Evolutionary conservation across 768 basidiomycete species (phyloP).

Genomic region (Mycena metata): DNA sequence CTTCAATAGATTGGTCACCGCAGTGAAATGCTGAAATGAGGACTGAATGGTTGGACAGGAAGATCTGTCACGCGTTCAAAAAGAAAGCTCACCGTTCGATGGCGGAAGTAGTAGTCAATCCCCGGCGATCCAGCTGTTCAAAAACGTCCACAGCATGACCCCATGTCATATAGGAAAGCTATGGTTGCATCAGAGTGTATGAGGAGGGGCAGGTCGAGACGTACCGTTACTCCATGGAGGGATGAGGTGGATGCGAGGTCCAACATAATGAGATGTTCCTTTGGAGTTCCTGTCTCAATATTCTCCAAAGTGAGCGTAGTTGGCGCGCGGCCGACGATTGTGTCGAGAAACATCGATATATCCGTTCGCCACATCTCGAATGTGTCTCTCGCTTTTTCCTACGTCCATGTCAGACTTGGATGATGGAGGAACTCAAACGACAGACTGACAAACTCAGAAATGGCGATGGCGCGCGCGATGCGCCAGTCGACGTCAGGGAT

Average conservation of each 20-base stretch:
- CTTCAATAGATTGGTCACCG: too few relatives aligned
- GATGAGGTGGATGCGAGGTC: conserved; percentile 24
- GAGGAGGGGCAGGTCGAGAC: not conserved
- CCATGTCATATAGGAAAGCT: conserved; percentile 35
- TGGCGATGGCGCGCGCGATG: conserved; percentile 28
- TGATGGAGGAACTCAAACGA: not conserved
- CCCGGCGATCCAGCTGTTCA: conserved; percentile 20
- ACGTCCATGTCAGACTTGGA: not conserved
- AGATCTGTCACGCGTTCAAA: too few relatives aligned
- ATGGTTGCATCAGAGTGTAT: not conserved
- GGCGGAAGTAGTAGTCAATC: conserved; percentile 23
- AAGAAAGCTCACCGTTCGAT: conserved; percentile 20
- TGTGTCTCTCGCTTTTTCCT: conserved; percentile 31
- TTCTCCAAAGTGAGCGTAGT: conserved; percentile 22
- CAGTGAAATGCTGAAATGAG: too few relatives aligned
- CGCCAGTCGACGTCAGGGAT: conserved; percentile 34
- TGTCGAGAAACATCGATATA: not conserved
- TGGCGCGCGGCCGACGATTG: conserved; percentile 1
- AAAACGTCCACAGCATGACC: conserved; percentile 22
- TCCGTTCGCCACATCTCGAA: conserved; percentile 26
- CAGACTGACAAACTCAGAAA: conserved; percentile 32
- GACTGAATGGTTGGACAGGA: too few relatives aligned
- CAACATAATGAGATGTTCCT: conserved; percentile 6
- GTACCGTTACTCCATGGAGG: conserved; percentile 22
- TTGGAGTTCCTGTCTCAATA: conserved; percentile 1